Percentiles rank a stretch among this genome's conserved stretches.
These are phyloP conservation scores for Calonectria pteridis DNA, from an alignment of 2,329 filamentous ascomycete genomes.

Conservation along the genomic window DNA sequence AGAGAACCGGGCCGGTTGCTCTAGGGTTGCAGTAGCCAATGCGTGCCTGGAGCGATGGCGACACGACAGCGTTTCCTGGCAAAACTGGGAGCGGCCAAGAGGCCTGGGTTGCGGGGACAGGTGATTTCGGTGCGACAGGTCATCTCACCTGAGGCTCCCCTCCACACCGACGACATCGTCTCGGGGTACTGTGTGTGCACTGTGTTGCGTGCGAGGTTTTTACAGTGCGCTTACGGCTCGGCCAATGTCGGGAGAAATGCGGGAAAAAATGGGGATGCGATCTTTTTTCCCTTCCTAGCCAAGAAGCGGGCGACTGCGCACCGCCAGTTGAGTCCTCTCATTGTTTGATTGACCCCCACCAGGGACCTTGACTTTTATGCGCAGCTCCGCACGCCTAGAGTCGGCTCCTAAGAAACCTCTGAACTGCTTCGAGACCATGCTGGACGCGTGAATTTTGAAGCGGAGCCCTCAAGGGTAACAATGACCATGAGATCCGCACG, in stretches of 20 bases:
- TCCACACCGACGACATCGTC: constrained; percentile 31
- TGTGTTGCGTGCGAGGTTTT: background rate
- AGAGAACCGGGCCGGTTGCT: constrained; percentile 28
- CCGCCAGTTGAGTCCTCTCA: constrained; percentile 7
- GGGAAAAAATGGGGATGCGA: constrained; percentile 34
- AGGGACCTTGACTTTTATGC: constrained; percentile 17
- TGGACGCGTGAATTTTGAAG: constrained; percentile 14
- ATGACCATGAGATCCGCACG: constrained; percentile 1
- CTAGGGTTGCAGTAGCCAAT: constrained; percentile 12
- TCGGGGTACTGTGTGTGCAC: constrained; percentile 26
- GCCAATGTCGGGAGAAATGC: constrained; percentile 40
- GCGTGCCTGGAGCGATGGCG: constrained; percentile 26
- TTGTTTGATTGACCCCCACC: constrained; percentile 21
- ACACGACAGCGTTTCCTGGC: constrained; percentile 16
- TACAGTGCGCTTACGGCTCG: constrained; percentile 39
- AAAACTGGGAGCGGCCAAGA: constrained; percentile 1
- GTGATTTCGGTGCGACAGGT: constrained; percentile 40
- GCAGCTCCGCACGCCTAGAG: constrained; percentile 13
- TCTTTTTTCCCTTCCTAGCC: background rate
- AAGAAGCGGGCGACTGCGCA: background rate
- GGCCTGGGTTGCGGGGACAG: constrained; percentile 32
- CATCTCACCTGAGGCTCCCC: constrained; percentile 40
- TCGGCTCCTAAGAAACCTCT: constrained; percentile 4
- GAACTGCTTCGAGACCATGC: background rate
- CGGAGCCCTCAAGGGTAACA: constrained; percentile 10